Base-by-base conservation (phyloP, 495 filamentous ascomycete genomes). In the Penicillium tannophilum region DNA sequence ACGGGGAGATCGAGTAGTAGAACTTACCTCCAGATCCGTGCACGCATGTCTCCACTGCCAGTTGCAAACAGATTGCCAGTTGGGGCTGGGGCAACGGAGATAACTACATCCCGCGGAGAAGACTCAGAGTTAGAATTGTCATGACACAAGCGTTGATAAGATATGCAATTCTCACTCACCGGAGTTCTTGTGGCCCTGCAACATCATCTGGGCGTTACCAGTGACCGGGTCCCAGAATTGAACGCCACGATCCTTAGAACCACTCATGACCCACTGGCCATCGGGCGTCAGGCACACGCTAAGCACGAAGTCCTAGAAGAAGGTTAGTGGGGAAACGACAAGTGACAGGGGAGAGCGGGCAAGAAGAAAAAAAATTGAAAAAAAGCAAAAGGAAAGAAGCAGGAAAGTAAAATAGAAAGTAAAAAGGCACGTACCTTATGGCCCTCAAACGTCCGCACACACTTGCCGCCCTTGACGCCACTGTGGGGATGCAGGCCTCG, bases 171-270 rank as follows among this genome's bases (percentile, higher is more conserved):
- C 26, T 20, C 44, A 74, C 81, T 67, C 67, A 88, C 85, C 85
- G 31, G 90, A 92, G 76, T 95, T 94, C 78, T 93, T 93, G 72
- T 95, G 92, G 30, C 92, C 91, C 72, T 95, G 91, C 52, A 95
- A 84, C 90, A 93, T 94, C 75, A 96, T 85, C 72, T 95, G 91
- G 6, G 91, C 89, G 66, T 88, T 87, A 12, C 91, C 92, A 47
- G 89, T 94, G 65, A 87, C 83, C 14, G 92, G 90, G 68, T 95
- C 90, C 91, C 91, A 96, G 79, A 96, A 95, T 71, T 94, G 92
- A 19, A 96, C 91, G 41, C 91, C 92, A 43, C 91, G 81, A 67
- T 96, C 91, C 76, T 96, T 94, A 35, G 90, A 93, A 24, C 91
- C 92, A 61, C 90, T 94, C 74, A 96, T 86, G 19, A 96, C 91